phyloP scores from a whole-genome alignment of 345 rosid genomes.

The Boechera stricta region DNA sequence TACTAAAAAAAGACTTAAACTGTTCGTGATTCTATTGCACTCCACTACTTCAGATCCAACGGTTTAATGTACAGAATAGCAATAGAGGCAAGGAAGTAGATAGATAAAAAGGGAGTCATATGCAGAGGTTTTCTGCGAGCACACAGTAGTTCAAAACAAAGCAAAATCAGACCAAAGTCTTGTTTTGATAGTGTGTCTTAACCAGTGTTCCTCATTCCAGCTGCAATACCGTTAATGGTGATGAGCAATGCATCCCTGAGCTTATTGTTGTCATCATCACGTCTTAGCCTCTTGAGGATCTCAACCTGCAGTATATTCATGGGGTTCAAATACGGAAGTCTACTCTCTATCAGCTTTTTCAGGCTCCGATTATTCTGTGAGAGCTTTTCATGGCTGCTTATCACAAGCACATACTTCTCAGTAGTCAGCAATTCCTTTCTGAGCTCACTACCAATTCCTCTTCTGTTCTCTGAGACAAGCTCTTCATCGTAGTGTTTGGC shows the following conservation, averaged over 20 bases:
- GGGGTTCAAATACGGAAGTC: slow-evolving; percentile 88
- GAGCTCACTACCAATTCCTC: slow-evolving; percentile 65
- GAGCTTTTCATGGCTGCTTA: slow-evolving; percentile 75
- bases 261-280: slow-evolving; percentile 77
- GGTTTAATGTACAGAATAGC: not conserved
- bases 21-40: slow-evolving; percentile 17
- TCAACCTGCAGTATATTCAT: slow-evolving; percentile 92
- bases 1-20: not conserved
- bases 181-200: slow-evolving; percentile 28
- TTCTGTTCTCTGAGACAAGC: slow-evolving; percentile 77
- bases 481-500: slow-evolving; percentile 91
- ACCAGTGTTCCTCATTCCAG: slow-evolving; percentile 98
- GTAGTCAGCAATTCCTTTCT: slow-evolving; percentile 72
- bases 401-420: slow-evolving; percentile 74
- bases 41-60: slow-evolving; percentile 18
- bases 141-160: slow-evolving; percentile 22
- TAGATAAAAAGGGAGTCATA: not conserved
- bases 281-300: slow-evolving; percentile 80
- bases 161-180: not conserved
- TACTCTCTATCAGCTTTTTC: slow-evolving; percentile 88
- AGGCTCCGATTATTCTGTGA: slow-evolving; percentile 77
- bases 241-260: slow-evolving; percentile 92
- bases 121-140: not conserved
- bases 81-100: slow-evolving; percentile 14
- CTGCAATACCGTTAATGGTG: slow-evolving; percentile 93